A percentile compares a stretch with the other conserved stretches of the same genome.
Conservation (phyloP, 768 basidiomycete species). For the Podaxis sp. region DNA sequence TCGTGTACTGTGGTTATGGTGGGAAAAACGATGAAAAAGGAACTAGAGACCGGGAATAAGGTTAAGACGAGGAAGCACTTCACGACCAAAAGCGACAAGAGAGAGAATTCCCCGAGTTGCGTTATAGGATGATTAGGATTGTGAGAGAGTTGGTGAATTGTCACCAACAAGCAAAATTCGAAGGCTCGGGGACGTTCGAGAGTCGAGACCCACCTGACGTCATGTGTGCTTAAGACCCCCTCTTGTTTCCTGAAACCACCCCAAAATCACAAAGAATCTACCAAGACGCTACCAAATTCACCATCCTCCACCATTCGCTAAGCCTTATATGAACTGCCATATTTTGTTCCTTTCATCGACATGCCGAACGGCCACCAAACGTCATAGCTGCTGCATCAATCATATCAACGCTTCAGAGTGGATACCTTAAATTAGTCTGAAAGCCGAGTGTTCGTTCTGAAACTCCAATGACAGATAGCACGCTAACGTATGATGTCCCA, state of each 20-base stretch:
- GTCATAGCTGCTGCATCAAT: no score
- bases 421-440: no score
- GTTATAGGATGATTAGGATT: background rate
- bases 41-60: slow-evolving; percentile 4
- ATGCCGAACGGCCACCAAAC: no score
- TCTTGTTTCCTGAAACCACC: background rate
- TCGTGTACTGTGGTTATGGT: background rate
- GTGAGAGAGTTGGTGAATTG: slow-evolving; percentile 1
- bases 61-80: background rate
- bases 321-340: no score
- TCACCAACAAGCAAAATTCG: slow-evolving; percentile 3
- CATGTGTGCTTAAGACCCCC: background rate
- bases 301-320: no score
- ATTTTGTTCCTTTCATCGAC: no score
- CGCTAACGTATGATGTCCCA: no score
- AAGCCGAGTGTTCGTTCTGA: no score
- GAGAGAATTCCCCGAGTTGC: background rate
- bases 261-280: background rate
- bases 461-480: no score
- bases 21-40: slow-evolving; percentile 11
- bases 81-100: background rate
- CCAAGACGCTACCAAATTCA: background rate
- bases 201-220: slow-evolving; percentile 13
- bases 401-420: no score
- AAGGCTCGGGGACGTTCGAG: background rate